phyloP scores from a whole-genome alignment of 2,329 filamentous ascomycete species.

The Magnaporthiopsis rhizophila region DNA sequence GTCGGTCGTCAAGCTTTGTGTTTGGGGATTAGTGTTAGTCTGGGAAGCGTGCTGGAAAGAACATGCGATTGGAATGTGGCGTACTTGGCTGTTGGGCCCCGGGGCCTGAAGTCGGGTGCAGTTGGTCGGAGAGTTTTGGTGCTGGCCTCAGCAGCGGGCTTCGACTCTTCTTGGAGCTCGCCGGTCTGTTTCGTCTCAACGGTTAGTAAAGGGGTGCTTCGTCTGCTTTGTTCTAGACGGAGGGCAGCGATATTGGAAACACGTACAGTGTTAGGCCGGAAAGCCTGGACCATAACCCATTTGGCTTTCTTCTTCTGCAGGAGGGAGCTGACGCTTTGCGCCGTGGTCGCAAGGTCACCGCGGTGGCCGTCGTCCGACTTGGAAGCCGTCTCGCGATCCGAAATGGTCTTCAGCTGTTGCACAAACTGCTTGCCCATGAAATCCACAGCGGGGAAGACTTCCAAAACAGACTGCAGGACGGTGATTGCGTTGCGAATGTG shows the following conservation, averaged over 20 bases:
- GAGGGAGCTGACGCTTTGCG: constrained; percentile 62
- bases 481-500: constrained; percentile 95
- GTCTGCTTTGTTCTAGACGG: not conserved
- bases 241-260: constrained; percentile 4
- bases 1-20: not conserved
- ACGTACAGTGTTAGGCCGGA: constrained; percentile 56
- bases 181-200: constrained; percentile 11
- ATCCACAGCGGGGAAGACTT: constrained; percentile 81
- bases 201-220: not conserved
- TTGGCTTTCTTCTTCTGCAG: constrained; percentile 57
- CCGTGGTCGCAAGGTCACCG: constrained; percentile 67
- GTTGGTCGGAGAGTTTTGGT: constrained; percentile 40
- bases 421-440: constrained; percentile 70
- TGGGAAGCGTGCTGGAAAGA: not conserved
- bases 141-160: constrained; percentile 16
- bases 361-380: constrained; percentile 46
- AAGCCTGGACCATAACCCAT: constrained; percentile 70
- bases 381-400: constrained; percentile 48
- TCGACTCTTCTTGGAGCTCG: constrained; percentile 9
- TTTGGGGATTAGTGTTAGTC: not conserved
- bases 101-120: constrained; percentile 58
- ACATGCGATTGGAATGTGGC: not conserved
- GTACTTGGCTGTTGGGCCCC: constrained; percentile 15
- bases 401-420: constrained; percentile 57
- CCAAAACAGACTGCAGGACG: constrained; percentile 70